phyloP scores from a whole-genome alignment of 495 filamentous ascomycete genomes.

The Podospora sp. region DNA sequence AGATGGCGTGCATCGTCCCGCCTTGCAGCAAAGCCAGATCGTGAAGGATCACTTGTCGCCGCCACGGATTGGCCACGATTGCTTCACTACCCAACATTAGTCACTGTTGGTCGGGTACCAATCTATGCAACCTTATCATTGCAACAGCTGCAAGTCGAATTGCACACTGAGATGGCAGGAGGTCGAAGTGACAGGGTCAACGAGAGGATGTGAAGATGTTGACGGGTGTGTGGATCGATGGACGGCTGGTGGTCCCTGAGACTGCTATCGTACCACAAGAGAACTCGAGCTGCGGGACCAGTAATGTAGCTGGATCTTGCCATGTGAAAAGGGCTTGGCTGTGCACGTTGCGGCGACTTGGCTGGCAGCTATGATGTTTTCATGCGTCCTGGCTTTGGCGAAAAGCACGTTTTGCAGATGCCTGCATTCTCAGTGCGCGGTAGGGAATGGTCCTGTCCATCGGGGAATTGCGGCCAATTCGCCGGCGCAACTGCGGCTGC shows the following conservation, averaged over 20 bases:
- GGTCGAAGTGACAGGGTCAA: too few relatives aligned
- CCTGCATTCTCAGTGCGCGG: constrained; percentile 18
- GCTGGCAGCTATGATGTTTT: constrained; percentile 12
- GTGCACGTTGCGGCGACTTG: constrained; percentile 12
- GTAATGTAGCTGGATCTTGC: constrained; percentile 29
- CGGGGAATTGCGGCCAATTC: constrained; percentile 38
- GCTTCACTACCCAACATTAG: neutral
- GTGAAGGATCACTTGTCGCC: neutral
- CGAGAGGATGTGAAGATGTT: neutral
- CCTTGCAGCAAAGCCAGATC: neutral
- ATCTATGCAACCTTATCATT: constrained; percentile 14
- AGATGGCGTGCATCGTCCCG: neutral
- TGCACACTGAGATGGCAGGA: neutral
- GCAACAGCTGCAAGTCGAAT: neutral
- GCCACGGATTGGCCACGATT: neutral
- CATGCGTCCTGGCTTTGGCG: constrained; percentile 16
- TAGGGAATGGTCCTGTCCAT: constrained; percentile 10
- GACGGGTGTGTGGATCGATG: constrained; percentile 3
- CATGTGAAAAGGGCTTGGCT: constrained; percentile 29
- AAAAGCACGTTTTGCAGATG: neutral
- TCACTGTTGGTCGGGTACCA: constrained; percentile 11
- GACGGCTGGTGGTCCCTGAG: neutral
- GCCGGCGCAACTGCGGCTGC: constrained; percentile 30
- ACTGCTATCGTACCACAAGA: neutral
- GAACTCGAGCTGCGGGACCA: constrained; percentile 20